Percentiles rank a stretch among this genome's conserved stretches.
phyloP scores from a whole-genome alignment of 257 asterid species.

The Forsythia suspensa region DNA sequence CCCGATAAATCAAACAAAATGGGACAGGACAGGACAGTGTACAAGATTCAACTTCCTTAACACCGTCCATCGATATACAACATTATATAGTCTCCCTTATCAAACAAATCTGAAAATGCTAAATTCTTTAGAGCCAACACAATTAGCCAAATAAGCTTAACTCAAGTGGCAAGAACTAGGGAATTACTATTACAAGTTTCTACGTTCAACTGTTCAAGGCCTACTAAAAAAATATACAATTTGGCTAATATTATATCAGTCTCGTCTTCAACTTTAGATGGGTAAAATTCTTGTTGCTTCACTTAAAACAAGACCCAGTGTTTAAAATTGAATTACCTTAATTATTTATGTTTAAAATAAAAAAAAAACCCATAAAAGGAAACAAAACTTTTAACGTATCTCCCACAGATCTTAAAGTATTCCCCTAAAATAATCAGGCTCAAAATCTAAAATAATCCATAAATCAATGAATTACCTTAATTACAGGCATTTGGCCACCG shows the following conservation, averaged over 20 bases:
- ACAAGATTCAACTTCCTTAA: background rate
- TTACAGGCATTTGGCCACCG: slow-evolving; percentile 82
- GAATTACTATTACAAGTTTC: background rate
- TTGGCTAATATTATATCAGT: background rate
- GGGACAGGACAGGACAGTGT: background rate
- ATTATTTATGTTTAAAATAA: too few relatives aligned
- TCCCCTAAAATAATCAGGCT: background rate
- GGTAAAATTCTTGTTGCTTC: background rate
- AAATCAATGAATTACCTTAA: slow-evolving; percentile 49
- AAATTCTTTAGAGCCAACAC: background rate
- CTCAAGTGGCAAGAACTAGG: background rate
- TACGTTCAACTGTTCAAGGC: background rate
- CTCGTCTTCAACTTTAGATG: background rate
- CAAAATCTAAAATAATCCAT: slow-evolving; percentile 8
- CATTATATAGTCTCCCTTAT: too few relatives aligned
- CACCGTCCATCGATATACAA: too few relatives aligned
- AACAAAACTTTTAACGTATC: background rate
- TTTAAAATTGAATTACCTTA: too few relatives aligned
- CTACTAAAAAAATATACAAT: background rate
- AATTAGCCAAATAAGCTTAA: background rate
- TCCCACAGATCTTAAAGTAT: slow-evolving; percentile 20
- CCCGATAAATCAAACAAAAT: background rate
- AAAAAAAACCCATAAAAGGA: background rate
- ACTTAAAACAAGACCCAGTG: background rate
- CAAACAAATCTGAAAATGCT: too few relatives aligned